A percentile compares a stretch with the other conserved stretches of the same genome.
Conservation (phyloP, 2,329 filamentous ascomycete genomes). For the Cladorrhinum sp. region DNA sequence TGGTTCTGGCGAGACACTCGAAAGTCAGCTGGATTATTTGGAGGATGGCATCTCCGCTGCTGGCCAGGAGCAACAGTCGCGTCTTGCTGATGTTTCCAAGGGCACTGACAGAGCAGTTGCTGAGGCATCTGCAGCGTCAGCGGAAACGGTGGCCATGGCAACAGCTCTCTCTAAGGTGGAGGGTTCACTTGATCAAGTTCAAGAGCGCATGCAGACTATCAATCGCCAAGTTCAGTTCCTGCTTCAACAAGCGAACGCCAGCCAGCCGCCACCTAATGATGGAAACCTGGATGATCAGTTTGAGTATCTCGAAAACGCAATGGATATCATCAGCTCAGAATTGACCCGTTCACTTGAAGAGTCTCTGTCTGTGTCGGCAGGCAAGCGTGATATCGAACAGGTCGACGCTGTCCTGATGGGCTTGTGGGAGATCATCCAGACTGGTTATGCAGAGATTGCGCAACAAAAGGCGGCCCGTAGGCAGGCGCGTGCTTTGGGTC, state of each 20-base stretch:
- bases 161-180: slow-evolving; percentile 13
- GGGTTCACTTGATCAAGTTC: slow-evolving; percentile 39
- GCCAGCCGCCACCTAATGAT: slow-evolving; percentile 58
- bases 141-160: slow-evolving; percentile 5
- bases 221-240: slow-evolving; percentile 63
- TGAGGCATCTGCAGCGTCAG: slow-evolving; percentile 22
- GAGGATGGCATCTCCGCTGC: slow-evolving; percentile 63
- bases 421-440: slow-evolving; percentile 57
- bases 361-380: slow-evolving; percentile 31
- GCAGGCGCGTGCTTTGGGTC: slow-evolving; percentile 52
- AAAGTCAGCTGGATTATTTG: slow-evolving; percentile 66
- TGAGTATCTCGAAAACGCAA: slow-evolving; percentile 62
- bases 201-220: slow-evolving; percentile 57
- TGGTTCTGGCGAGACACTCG: slow-evolving; percentile 45
- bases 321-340: slow-evolving; percentile 49
- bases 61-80: slow-evolving; percentile 52
- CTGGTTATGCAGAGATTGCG: slow-evolving; percentile 54
- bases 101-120: slow-evolving; percentile 28
- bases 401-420: slow-evolving; percentile 53
- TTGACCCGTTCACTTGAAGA: slow-evolving; percentile 38
- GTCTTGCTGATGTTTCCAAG: slow-evolving; percentile 22
- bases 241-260: slow-evolving; percentile 47
- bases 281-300: slow-evolving; percentile 65
- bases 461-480: slow-evolving; percentile 53
- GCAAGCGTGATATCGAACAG: slow-evolving; percentile 48